Evolutionary conservation across 495 filamentous ascomycete genomes (phyloP).

Genomic region (Pyrenula aspistea): DNA sequence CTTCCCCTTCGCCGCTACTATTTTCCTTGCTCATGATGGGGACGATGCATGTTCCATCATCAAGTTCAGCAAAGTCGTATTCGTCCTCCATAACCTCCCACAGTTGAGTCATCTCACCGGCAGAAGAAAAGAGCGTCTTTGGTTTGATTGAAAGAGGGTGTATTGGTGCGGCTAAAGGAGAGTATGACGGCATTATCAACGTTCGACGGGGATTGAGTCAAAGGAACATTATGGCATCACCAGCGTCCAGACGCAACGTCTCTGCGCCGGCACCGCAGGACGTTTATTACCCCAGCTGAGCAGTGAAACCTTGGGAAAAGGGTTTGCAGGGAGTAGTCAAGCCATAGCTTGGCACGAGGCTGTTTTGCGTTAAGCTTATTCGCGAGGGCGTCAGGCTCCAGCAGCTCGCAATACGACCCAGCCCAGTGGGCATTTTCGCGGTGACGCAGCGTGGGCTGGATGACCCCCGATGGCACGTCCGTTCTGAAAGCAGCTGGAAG

Average conservation of each 20-base stretch:
- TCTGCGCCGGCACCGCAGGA: not conserved
- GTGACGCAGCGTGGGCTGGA: not conserved
- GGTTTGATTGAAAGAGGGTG: not conserved
- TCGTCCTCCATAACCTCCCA: not conserved
- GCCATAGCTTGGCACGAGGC: not conserved
- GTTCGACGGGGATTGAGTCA: not conserved
- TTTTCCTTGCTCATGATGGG: not conserved
- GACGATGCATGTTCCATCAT: not conserved
- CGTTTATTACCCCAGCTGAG: not conserved
- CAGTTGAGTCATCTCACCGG: no score
- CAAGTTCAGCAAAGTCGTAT: not conserved
- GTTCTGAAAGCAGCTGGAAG: not conserved
- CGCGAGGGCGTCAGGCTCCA: not conserved
- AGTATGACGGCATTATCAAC: not conserved
- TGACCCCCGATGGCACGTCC: no score
- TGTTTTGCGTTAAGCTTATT: not conserved
- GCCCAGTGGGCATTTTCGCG: not conserved
- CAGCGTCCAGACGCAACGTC: not conserved
- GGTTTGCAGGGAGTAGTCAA: not conserved
- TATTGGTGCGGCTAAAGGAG: not conserved
- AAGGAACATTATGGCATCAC: not conserved
- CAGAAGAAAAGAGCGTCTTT: not conserved
- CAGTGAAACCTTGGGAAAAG: not conserved
- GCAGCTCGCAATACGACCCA: not conserved
- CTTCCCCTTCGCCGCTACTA: not conserved